phyloP scores from a whole-genome alignment of 2,329 filamentous ascomycete species.

The Ceratocystis diversiconidia region DNA sequence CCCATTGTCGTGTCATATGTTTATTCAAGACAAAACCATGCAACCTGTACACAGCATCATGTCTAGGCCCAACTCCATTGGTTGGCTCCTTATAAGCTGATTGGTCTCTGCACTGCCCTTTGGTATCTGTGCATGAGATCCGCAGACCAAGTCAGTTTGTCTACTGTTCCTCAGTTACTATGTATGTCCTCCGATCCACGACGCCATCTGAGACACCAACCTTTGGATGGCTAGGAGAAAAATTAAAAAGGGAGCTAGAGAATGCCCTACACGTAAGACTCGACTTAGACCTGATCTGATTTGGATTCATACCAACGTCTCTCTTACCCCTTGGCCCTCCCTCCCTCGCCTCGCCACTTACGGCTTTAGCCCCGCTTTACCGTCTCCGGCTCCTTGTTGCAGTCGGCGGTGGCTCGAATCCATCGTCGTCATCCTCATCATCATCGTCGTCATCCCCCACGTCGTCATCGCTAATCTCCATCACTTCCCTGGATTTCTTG shows the following conservation, averaged over 20 bases:
- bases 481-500: slow-evolving; percentile 32
- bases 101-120: neutral
- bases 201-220: neutral
- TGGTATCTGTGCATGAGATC: neutral
- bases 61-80: too few species aligned
- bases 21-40: too few species aligned
- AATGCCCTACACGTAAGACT: neutral
- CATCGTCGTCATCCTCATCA: slow-evolving; percentile 42
- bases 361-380: neutral
- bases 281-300: neutral
- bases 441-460: slow-evolving; percentile 49
- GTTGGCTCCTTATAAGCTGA: neutral
- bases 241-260: neutral
- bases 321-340: neutral
- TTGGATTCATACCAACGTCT: neutral
- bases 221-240: neutral
- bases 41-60: too few species aligned
- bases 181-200: neutral
- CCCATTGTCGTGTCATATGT: too few species aligned
- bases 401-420: slow-evolving; percentile 35
- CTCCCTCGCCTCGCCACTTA: neutral
- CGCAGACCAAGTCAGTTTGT: neutral
- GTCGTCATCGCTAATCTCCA: slow-evolving; percentile 51
- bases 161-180: neutral
- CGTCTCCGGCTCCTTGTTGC: slow-evolving; percentile 12